Evolutionary conservation across 2,329 filamentous ascomycete species (phyloP), one percentile per base, ranked within the genome.

Genomic region (Ophiostoma sp.): DNA sequence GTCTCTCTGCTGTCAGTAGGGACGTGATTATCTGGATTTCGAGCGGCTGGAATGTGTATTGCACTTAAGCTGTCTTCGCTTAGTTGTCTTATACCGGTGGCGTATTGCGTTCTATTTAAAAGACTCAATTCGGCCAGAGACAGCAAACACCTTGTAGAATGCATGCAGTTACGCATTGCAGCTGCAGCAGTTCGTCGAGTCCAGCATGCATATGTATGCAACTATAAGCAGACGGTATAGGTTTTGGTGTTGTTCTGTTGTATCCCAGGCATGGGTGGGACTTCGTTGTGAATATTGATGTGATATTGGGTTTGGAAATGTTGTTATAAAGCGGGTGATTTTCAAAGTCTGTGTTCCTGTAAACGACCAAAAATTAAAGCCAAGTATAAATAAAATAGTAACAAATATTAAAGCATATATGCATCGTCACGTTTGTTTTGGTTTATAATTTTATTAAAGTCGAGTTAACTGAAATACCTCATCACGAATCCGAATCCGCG

Each of bases 151-250:
- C 10, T n/a, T 48, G 44, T 4, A 11, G 10, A 27, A 62, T 62
- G 57, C 57, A 62, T 31, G 57, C 57, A 62, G 35, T 62, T 17
- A 17, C 57, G 44, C 52, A 23, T 62, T 62, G 57, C 57, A 35
- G 27, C 57, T 62, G 57, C 57, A 62, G 57, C 57, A 33, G 57
- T 62, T 62, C 57, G 27, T 62, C 27, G 23, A 27, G 23, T 10
- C 52, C 52, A 23, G 48, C 48, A 57, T 27, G 52, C 52, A 57
- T 23, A 57, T 57, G 52, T 27, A 57, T 57, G 52, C 52, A 27
- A 27, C 52, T 57, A 27, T 10, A 27, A 27, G 52, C 15, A 57
- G 52, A 27, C 27, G n/a, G 52, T 15, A 2, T 13, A n/a, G 17
- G 23, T 3, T 20, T 48, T n/a, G 44, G n/a, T 4, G 52, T 31